Conservation (phyloP, 2,329 filamentous ascomycete genomes). For the Salinomyces thailandicus region DNA sequence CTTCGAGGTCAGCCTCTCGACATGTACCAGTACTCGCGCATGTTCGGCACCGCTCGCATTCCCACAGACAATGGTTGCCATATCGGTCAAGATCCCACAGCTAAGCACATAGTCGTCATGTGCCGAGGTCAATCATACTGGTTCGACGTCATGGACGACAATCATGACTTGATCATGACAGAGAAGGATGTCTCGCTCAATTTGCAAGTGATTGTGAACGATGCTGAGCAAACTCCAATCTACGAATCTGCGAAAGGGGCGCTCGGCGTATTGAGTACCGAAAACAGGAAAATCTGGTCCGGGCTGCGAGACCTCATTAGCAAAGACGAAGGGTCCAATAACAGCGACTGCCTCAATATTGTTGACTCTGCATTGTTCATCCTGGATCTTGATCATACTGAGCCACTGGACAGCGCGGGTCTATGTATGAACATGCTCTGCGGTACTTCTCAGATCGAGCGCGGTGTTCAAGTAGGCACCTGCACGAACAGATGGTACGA, state of each 20-base stretch:
- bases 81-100: slow-evolving; percentile 87
- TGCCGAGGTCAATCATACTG: slow-evolving; percentile 96
- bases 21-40: slow-evolving; percentile 95
- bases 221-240: slow-evolving; percentile 79
- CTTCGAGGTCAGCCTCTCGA: slow-evolving; percentile 75
- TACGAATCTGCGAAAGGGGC: slow-evolving; percentile 93
- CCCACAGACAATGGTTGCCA: slow-evolving; percentile 91
- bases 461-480: slow-evolving; percentile 89
- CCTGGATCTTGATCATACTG: slow-evolving; percentile 84
- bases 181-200: slow-evolving; percentile 90
- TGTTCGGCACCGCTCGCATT: slow-evolving; percentile 90
- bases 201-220: slow-evolving; percentile 81
- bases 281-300: slow-evolving; percentile 95
- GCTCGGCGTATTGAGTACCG: slow-evolving; percentile 84
- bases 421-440: slow-evolving; percentile 99
- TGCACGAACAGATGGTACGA: slow-evolving; percentile 99
- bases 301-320: slow-evolving; percentile 79
- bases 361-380: slow-evolving; percentile 91
- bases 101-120: slow-evolving; percentile 86
- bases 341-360: slow-evolving; percentile 89
- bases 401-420: slow-evolving; percentile 67
- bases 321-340: slow-evolving; percentile 78
- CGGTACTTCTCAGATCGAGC: slow-evolving; percentile 81
- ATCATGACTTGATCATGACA: slow-evolving; percentile 91
- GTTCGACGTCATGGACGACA: slow-evolving; percentile 94